Conservation (phyloP, 805 yeast species). For the Wickerhamomyces canadensis region DNA sequence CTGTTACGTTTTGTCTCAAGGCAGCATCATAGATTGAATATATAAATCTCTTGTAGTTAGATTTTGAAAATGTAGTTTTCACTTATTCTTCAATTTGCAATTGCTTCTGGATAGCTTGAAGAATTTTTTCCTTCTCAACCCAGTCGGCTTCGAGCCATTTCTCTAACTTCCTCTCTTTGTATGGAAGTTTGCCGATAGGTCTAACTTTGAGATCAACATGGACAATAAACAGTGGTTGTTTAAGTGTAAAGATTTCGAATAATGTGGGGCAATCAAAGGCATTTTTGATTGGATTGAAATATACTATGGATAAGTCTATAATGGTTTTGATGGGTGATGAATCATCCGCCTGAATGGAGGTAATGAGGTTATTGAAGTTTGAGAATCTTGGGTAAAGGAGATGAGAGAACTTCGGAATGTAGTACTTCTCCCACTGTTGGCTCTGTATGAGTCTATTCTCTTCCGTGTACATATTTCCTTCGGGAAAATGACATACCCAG, state of each 20-base stretch:
- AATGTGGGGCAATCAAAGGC: slow-evolving; percentile 31
- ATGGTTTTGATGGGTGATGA: slow-evolving; percentile 15
- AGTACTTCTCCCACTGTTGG: slow-evolving; percentile 48
- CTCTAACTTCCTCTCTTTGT: slow-evolving; percentile 51
- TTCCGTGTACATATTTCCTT: slow-evolving; percentile 64
- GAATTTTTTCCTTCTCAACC: slow-evolving; percentile 58
- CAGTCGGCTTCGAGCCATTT: slow-evolving; percentile 74
- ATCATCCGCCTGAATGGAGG: not conserved
- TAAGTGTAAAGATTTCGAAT: slow-evolving; percentile 31
- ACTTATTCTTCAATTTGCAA: slow-evolving; percentile 17
- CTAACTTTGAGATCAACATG: slow-evolving; percentile 23
- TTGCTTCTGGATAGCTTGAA: slow-evolving; percentile 34
- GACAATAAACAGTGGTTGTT: slow-evolving; percentile 24
- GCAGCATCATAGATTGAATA: not conserved
- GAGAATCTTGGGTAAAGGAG: slow-evolving; percentile 76
- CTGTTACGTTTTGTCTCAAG: too few relatives aligned
- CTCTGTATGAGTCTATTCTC: slow-evolving; percentile 43
- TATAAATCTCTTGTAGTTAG: too few relatives aligned
- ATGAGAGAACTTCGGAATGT: slow-evolving; percentile 53
- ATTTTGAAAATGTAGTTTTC: not conserved
- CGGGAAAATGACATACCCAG: slow-evolving; percentile 80
- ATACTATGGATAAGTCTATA: slow-evolving; percentile 32
- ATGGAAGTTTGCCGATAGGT: slow-evolving; percentile 42
- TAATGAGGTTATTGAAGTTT: slow-evolving; percentile 45
- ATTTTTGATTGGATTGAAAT: slow-evolving; percentile 29